Evolutionary conservation across 129 eudicot species (phyloP), one percentile per base, ranked within the genome.

Genomic region (Rutidosis leptorrhynchoides): DNA sequence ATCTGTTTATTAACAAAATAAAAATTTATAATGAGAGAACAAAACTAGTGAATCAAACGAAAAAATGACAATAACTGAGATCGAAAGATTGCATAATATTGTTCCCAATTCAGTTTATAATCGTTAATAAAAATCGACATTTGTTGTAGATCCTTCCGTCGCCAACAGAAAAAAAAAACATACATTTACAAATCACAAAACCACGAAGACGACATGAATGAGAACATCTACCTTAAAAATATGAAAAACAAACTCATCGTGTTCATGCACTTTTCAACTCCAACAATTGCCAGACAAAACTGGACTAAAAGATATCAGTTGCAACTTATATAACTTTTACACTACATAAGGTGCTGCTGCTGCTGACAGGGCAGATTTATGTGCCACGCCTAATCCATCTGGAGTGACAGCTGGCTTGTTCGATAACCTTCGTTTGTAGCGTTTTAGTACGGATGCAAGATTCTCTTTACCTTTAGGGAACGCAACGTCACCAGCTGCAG

Each of bases 401-500:
- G 66, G 73, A 26, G 70, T 28, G 9, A 72, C 87, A 8, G 74
- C 83, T 48, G 87, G 70, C 69, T 83, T 88, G 74, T 64, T 89
- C 37, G 91, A 73, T 45, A 93, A 60, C 1, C 96, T 80, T 0
- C 95, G 96, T 56, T 84, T 93, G 71, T 93, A 93, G 21, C 98
- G 78, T 72, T 93, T 93, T 8, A 92, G 87, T 20, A 92, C 98
- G 23, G 98, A 93, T 7, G 91, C 92, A 67, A 93, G 71, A 64
- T 93, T 93, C 81, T 93, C 99, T 65, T 93, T 93, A 10, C 99
- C 96, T 80, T 85, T 89, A 0, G 96, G 99, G 27, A 93, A 93
- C 4, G 95, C 99, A 53, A 93, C 93, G 23, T 93, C 96, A n/a
- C 96, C 96, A 4, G 98, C 98, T 59, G 99, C 98, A 46, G 98